Conservation (phyloP, 805 yeast genomes). For the Danielia oregonensis region DNA sequence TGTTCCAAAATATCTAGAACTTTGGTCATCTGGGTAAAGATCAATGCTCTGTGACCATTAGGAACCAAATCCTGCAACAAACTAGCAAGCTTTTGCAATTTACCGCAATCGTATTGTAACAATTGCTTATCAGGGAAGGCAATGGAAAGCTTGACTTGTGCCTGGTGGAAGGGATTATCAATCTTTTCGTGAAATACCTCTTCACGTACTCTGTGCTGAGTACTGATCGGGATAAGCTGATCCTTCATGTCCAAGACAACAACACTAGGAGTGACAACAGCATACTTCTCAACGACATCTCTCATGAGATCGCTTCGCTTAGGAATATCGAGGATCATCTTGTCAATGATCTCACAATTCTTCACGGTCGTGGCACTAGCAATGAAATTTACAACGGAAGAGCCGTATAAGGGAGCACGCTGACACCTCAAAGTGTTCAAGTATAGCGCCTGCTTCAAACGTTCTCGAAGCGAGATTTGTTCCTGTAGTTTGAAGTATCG, state of each 20-base stretch:
- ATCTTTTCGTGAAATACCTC: constrained; percentile 38
- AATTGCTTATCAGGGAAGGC: constrained; percentile 95
- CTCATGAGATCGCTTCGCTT: constrained; percentile 33
- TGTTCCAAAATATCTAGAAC: constrained; percentile 91
- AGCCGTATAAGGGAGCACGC: constrained; percentile 65
- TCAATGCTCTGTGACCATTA: constrained; percentile 89
- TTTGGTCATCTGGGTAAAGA: constrained; percentile 97
- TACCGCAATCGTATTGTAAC: constrained; percentile 94
- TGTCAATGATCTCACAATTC: constrained; percentile 23
- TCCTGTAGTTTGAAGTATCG: constrained; percentile 50
- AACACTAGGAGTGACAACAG: constrained; percentile 84
- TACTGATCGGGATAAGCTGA: constrained; percentile 39
- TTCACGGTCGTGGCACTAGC: constrained; percentile 1
- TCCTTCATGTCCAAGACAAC: constrained; percentile 72
- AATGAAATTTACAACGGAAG: constrained; percentile 42
- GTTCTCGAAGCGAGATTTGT: constrained; percentile 49
- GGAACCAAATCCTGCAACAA: constrained; percentile 74
- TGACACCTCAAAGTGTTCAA: constrained; percentile 64
- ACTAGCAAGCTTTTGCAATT: constrained; percentile 77
- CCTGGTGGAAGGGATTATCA: constrained; percentile 62
- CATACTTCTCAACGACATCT: constrained; percentile 64
- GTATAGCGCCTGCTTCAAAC: constrained; percentile 54
- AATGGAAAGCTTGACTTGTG: constrained; percentile 83
- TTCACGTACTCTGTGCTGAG: constrained; percentile 28
- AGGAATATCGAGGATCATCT: constrained; percentile 23